Conservation (phyloP, 148 eudicot species). For the Linanthus parryae region DNA sequence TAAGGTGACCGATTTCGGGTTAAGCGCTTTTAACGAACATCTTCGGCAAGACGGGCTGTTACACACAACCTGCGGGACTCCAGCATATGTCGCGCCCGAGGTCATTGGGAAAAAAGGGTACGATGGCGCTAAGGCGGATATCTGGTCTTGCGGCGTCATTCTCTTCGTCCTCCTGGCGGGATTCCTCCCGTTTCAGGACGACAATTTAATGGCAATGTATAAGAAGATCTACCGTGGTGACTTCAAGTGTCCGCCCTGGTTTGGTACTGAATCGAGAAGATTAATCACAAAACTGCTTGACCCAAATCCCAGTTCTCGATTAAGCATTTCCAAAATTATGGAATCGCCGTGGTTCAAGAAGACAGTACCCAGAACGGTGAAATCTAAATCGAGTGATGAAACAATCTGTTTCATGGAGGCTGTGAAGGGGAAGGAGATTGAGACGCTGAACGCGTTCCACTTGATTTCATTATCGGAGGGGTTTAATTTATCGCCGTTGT, state of each 20-base stretch:
- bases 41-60: slow-evolving; percentile 24
- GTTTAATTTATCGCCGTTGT: slow-evolving; percentile 38
- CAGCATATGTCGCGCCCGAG: slow-evolving; percentile 41
- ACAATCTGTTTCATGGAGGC: background rate
- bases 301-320: slow-evolving; percentile 30
- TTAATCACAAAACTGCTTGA: slow-evolving; percentile 28
- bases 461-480: slow-evolving; percentile 41
- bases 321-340: slow-evolving; percentile 20
- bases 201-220: slow-evolving; percentile 29
- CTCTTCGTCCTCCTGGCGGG: slow-evolving; percentile 42
- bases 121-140: slow-evolving; percentile 41
- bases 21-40: slow-evolving; percentile 26
- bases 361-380: slow-evolving; percentile 14
- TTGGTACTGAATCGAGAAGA: slow-evolving; percentile 27
- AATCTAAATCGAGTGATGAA: slow-evolving; percentile 4
- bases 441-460: slow-evolving; percentile 38
- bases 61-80: slow-evolving; percentile 44
- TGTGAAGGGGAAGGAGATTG: slow-evolving; percentile 19
- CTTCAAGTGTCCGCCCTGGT: slow-evolving; percentile 42
- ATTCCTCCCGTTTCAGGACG: slow-evolving; percentile 39
- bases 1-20: slow-evolving; percentile 36
- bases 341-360: slow-evolving; percentile 35
- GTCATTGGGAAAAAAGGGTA: slow-evolving; percentile 33
- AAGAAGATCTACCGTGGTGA: slow-evolving; percentile 31
- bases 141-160: slow-evolving; percentile 50